phyloP scores from a whole-genome alignment of 2,329 filamentous ascomycete species.

The Botryotinia calthae region DNA sequence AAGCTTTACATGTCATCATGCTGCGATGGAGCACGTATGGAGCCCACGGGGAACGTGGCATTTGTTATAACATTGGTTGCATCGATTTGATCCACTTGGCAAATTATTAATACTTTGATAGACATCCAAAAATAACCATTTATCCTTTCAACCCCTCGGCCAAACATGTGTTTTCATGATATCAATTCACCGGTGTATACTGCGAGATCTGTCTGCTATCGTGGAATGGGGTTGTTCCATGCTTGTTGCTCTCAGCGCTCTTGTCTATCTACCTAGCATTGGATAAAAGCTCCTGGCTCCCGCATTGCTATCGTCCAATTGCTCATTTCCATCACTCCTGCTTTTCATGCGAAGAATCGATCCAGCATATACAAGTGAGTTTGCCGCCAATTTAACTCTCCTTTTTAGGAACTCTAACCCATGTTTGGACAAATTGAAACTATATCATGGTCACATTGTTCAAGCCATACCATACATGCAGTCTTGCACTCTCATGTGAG shows the following conservation, averaged over 20 bases:
- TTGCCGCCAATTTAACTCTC: neutral
- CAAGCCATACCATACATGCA: neutral
- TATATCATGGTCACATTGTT: neutral
- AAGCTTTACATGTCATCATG: conserved; percentile 5
- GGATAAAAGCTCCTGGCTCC: neutral
- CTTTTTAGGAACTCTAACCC: neutral
- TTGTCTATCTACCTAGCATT: neutral
- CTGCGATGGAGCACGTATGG: neutral
- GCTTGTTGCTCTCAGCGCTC: neutral
- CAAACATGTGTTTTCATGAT: too few species aligned
- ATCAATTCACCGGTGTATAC: neutral
- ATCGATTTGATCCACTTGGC: neutral
- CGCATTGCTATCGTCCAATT: neutral
- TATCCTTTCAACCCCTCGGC: neutral
- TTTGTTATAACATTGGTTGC: conserved; percentile 1
- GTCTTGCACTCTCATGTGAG: neutral
- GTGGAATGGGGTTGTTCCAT: neutral
- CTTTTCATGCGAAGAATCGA: too few species aligned
- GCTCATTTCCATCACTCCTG: neutral
- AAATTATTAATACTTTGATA: neutral
- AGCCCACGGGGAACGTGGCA: conserved; percentile 7
- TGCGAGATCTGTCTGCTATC: neutral
- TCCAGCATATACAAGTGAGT: neutral
- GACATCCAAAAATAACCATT: neutral
- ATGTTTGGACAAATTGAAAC: neutral